phyloP scores from a whole-genome alignment of 257 asterid genomes.

The Perilla frutescens region DNA sequence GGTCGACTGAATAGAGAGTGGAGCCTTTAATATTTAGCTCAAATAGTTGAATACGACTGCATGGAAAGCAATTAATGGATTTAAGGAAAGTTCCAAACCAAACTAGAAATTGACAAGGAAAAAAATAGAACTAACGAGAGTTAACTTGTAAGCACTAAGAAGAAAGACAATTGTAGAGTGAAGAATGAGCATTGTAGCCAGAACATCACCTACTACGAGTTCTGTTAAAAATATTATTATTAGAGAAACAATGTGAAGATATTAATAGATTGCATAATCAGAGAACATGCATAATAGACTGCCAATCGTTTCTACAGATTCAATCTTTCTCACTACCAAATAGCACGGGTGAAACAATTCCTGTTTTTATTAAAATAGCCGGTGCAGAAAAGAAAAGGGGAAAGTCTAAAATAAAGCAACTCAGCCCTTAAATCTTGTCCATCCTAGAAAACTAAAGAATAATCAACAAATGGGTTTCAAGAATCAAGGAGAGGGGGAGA shows the following conservation, averaged over 20 bases:
- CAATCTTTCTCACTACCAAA: conserved; percentile 9
- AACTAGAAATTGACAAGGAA: neutral
- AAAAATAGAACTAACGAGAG: neutral
- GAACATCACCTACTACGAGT: neutral
- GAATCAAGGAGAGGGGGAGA: neutral
- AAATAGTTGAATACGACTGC: neutral
- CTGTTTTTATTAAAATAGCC: neutral
- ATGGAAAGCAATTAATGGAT: neutral
- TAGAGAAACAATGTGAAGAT: neutral
- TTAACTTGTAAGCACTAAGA: neutral
- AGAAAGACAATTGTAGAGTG: conserved; percentile 20
- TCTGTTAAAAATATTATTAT: neutral
- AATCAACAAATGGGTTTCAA: conserved; percentile 9
- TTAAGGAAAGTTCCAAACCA: no score
- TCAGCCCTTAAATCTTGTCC: neutral
- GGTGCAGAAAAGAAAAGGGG: conserved; percentile 9
- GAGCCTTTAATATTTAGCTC: conserved; percentile 1
- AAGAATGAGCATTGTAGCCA: conserved; percentile 10
- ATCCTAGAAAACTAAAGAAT: conserved; percentile 21
- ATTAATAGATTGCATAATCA: no score
- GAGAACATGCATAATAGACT: neutral
- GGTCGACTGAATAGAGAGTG: neutral
- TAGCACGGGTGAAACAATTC: neutral
- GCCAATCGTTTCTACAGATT: neutral
- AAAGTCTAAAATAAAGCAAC: conserved; percentile 1